Conservation (phyloP, 2,329 filamentous ascomycete genomes). For the Coleophoma cylindrospora region DNA sequence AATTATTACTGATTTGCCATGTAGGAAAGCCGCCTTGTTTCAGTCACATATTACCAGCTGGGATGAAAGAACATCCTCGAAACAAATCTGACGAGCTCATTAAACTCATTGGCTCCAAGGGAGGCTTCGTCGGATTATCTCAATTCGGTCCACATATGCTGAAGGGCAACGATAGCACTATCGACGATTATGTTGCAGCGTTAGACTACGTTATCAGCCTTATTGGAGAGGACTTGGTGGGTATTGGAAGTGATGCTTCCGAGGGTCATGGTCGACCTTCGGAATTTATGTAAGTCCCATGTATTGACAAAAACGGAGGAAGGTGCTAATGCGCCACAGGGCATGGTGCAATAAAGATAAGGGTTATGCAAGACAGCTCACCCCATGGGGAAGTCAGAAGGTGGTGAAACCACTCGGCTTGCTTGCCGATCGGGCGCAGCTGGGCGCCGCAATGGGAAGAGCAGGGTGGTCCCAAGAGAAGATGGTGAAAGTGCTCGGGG, state of each 20-base stretch:
- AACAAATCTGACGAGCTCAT: slow-evolving; percentile 34
- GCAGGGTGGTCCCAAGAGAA: slow-evolving; percentile 32
- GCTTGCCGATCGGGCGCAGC: slow-evolving; percentile 27
- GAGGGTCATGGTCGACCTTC: slow-evolving; percentile 33
- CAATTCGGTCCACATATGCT: slow-evolving; percentile 35
- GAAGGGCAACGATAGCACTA: slow-evolving; percentile 33
- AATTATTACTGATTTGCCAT: neutral
- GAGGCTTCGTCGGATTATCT: slow-evolving; percentile 32
- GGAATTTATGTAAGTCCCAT: slow-evolving; percentile 27
- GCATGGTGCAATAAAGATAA: slow-evolving; percentile 36
- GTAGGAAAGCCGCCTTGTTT: slow-evolving; percentile 33
- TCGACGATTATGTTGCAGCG: slow-evolving; percentile 35
- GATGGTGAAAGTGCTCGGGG: slow-evolving; percentile 32
- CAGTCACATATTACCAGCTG: slow-evolving; percentile 31
- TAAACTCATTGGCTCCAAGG: slow-evolving; percentile 28
- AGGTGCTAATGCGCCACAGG: neutral
- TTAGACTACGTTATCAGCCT: slow-evolving; percentile 37
- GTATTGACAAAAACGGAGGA: neutral
- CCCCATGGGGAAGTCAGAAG: slow-evolving; percentile 34
- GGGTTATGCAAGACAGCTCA: slow-evolving; percentile 31
- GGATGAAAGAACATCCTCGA: slow-evolving; percentile 30
- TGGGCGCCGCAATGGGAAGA: slow-evolving; percentile 32
- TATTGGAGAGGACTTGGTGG: slow-evolving; percentile 33
- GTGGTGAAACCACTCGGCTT: slow-evolving; percentile 34
- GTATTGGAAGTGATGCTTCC: slow-evolving; percentile 28